Percentiles rank a stretch among this genome's conserved stretches.
phyloP scores from a whole-genome alignment of 2,329 filamentous ascomycete genomes.

The Paraphaeosphaeria minitans region DNA sequence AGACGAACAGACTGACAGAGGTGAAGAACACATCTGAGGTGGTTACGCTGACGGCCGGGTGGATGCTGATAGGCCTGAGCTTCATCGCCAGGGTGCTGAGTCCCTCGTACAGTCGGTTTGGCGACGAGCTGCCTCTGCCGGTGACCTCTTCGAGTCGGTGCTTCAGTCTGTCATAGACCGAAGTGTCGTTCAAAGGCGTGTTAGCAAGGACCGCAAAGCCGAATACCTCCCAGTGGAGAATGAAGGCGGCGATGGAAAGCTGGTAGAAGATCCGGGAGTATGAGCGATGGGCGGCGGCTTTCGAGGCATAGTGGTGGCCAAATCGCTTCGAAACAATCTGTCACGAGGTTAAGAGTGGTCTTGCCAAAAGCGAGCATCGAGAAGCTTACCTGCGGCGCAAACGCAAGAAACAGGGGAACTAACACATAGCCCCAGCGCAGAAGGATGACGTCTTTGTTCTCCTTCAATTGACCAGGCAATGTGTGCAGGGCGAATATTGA shows the following conservation, averaged over 20 bases:
- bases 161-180: conserved; percentile 39
- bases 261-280: conserved; percentile 56
- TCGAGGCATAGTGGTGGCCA: conserved; percentile 53
- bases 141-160: conserved; percentile 47
- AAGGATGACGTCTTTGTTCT: conserved; percentile 28
- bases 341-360: conserved; percentile 18
- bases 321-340: conserved; percentile 55
- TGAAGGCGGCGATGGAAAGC: conserved; percentile 52
- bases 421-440: conserved; percentile 33
- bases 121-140: conserved; percentile 48
- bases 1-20: conserved; percentile 59
- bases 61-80: conserved; percentile 58
- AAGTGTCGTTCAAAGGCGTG: conserved; percentile 53
- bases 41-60: conserved; percentile 63
- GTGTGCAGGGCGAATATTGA: conserved; percentile 55
- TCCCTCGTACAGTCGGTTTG: conserved; percentile 34
- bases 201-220: conserved; percentile 54
- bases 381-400: conserved; percentile 36
- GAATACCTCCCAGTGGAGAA: conserved; percentile 55
- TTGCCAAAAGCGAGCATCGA: not conserved
- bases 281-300: conserved; percentile 47
- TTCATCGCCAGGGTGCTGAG: conserved; percentile 38
- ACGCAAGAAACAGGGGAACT: conserved; percentile 44
- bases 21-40: conserved; percentile 65
- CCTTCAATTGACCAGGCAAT: conserved; percentile 32